Base-by-base conservation (phyloP, 2,329 filamentous ascomycete species). In the Sclerotinia glacialis region DNA sequence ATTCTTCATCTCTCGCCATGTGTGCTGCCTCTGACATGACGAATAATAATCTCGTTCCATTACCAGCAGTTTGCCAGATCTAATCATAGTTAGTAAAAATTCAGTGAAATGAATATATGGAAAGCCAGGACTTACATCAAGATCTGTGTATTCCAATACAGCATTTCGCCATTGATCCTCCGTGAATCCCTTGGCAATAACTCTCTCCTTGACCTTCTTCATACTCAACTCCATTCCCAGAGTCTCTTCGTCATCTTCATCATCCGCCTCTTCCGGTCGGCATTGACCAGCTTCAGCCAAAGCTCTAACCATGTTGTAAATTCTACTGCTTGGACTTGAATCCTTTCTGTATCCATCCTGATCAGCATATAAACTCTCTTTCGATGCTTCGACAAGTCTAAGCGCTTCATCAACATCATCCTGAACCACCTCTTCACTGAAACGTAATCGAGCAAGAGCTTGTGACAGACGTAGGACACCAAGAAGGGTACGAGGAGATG, bases 381-480 rank as follows among this genome's bases (percentile, higher is more conserved):
- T 98, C 79, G 91, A 95, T 67, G 96, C 92, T 78, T 98, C 94
- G 60, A 96, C 85, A 59, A 99, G 84, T 64, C 95, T 87, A 70
- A 99, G 81, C 2, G 95, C 93, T 80, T 99, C 95, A 75, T 99
- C 95, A 7, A 98, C 93, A 78, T 99, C 95, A 73, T 97, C 94
- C 65, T 91, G 89, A 64, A 91, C 88, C 60, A 98, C 95, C 69
- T 88, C 84, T 65, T 90, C 86, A 72, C 89, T 89, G 81, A 99
- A 99, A 7, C 94, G 89, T 63, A 99, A 85, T 70, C 95, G 90
- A 2, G 95, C 95, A 12, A 99, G 85, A 23, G 95, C 95, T 79
- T 99, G 95, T 0, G 94, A 91, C 6, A 99, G 85, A 83, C 95
- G 94, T 12, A 99, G 85, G 52, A 98, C 88, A 76, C 94, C 95